Percentiles rank a stretch among this genome's conserved stretches.
Conservation (phyloP, 176 grass and related monocot species). For the Carex kokanica region DNA sequence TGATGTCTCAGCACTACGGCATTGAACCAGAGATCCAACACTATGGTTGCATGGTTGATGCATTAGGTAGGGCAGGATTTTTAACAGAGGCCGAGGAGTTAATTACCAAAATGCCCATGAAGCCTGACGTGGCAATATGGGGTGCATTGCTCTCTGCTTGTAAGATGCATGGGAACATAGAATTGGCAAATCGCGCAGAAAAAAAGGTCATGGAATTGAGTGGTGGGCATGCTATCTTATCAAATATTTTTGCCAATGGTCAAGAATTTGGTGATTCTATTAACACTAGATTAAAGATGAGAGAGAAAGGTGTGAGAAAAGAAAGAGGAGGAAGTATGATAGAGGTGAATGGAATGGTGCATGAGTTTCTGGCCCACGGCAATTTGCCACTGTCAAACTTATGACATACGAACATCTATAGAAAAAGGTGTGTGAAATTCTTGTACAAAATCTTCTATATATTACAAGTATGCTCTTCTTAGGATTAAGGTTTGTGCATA, state of each 20-base stretch:
- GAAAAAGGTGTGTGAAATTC: background rate
- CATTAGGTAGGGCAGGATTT: conserved; percentile 44
- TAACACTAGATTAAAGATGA: conserved; percentile 40
- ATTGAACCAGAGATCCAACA: conserved; percentile 57
- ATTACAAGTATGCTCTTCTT: no score
- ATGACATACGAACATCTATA: background rate
- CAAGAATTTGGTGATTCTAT: conserved; percentile 23
- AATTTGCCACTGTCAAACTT: background rate
- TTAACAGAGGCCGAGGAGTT: conserved; percentile 51
- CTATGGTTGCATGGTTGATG: conserved; percentile 66
- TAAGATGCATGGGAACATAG: conserved; percentile 41
- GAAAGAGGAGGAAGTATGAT: conserved; percentile 75
- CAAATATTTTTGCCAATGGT: conserved; percentile 30
- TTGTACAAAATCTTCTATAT: background rate
- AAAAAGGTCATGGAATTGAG: conserved; percentile 35
- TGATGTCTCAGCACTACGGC: conserved; percentile 34
- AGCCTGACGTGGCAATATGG: conserved; percentile 61
- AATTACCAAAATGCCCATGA: conserved; percentile 54
- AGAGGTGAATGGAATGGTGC: conserved; percentile 56
- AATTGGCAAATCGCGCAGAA: conserved; percentile 36
- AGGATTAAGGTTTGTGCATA: no score
- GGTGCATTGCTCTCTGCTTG: conserved; percentile 65
- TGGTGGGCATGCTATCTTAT: conserved; percentile 47
- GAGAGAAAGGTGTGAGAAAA: conserved; percentile 48
- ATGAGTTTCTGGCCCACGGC: conserved; percentile 56